These are phyloP conservation scores for Leccinum solheimii DNA, from an alignment of 1,284 basidiomycete species.

Conservation along the genomic window DNA sequence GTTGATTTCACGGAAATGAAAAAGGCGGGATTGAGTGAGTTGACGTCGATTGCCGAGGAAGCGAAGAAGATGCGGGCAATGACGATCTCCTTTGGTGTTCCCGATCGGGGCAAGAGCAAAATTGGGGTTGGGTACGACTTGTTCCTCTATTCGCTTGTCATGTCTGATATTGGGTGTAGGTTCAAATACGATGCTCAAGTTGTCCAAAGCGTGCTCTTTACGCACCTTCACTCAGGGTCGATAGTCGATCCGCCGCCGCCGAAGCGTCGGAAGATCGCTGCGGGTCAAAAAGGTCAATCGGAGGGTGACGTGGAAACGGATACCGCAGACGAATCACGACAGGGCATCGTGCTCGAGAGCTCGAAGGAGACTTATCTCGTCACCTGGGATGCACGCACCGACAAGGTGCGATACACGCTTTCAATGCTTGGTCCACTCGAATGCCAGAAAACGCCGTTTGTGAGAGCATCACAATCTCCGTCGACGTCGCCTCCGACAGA, in stretches of 20 bases:
- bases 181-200: constrained; percentile 59
- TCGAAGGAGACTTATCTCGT: constrained; percentile 25
- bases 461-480: background rate
- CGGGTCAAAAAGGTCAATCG: constrained; percentile 7
- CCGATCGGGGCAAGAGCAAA: constrained; percentile 40
- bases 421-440: constrained; percentile 16
- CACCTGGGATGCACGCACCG: constrained; percentile 10
- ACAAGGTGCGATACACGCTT: constrained; percentile 19
- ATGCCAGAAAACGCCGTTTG: background rate
- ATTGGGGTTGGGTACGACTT: constrained; percentile 46
- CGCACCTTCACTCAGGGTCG: constrained; percentile 19
- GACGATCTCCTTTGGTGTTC: constrained; percentile 47
- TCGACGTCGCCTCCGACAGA: background rate
- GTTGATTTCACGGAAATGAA: constrained; percentile 28
- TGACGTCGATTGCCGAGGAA: constrained; percentile 31
- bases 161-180: constrained; percentile 34
- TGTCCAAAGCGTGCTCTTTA: constrained; percentile 50
- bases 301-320: constrained; percentile 14
- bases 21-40: constrained; percentile 23
- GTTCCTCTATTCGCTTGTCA: constrained; percentile 1
- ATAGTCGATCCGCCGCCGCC: constrained; percentile 15
- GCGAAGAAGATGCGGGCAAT: constrained; percentile 41
- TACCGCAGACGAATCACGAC: constrained; percentile 12
- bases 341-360: constrained; percentile 28
- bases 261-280: constrained; percentile 28